Percentiles rank a stretch among this genome's conserved stretches.
These are phyloP conservation scores for Sarocladium kiliense DNA, from an alignment of 2,329 filamentous ascomycete species.

Conservation along the genomic window DNA sequence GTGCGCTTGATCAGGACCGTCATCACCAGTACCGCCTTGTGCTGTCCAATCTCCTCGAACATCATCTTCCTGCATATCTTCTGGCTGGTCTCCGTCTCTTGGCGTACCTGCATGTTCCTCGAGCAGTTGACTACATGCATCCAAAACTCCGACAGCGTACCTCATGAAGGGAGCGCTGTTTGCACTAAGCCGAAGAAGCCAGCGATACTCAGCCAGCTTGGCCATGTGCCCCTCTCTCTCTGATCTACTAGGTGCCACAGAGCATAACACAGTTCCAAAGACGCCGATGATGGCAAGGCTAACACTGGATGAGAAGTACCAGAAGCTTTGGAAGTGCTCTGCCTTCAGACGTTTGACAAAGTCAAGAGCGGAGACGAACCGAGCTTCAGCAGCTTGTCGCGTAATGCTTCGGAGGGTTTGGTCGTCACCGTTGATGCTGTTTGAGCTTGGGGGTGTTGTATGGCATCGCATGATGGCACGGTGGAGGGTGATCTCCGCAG, in stretches of 20 bases:
- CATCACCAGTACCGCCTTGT: neutral
- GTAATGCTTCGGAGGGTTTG: constrained; percentile 1
- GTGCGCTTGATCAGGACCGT: neutral
- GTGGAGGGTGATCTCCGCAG: constrained; percentile 37
- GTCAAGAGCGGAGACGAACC: constrained; percentile 24
- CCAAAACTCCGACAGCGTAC: constrained; percentile 12
- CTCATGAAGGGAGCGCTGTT: constrained; percentile 13
- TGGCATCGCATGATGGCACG: constrained; percentile 31
- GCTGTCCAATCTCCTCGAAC: neutral
- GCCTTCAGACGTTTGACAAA: constrained; percentile 20
- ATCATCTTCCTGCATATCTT: neutral
- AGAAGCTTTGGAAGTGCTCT: constrained; percentile 29
- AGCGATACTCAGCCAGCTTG: constrained; percentile 15
- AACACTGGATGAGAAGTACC: constrained; percentile 27
- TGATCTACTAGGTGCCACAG: constrained; percentile 11
- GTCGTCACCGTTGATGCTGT: neutral
- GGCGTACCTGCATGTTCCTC: constrained; percentile 7
- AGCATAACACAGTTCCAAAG: constrained; percentile 22
- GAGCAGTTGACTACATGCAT: constrained; percentile 10
- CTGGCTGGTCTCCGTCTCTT: neutral
- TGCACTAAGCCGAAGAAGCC: constrained; percentile 13
- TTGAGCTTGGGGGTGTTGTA: constrained; percentile 10
- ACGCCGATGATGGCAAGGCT: constrained; percentile 26
- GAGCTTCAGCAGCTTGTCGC: constrained; percentile 21
- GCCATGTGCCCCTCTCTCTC: constrained; percentile 10